phyloP scores from a whole-genome alignment of 345 rosid species.

The Hibiscus tridactylites region DNA sequence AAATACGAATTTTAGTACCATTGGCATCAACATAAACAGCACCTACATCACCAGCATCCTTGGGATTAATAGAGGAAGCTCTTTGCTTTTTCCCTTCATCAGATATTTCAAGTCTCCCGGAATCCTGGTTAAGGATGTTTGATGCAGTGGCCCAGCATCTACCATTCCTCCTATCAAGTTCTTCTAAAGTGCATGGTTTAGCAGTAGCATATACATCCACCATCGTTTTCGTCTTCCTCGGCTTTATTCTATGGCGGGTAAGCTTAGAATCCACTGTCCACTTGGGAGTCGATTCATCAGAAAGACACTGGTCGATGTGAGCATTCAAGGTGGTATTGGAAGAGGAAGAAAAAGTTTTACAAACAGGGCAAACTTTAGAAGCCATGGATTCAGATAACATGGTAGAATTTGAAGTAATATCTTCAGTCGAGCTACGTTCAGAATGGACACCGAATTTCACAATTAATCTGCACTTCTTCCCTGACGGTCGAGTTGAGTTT shows the following conservation, averaged over 20 bases:
- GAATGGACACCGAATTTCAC: slow-evolving; percentile 61
- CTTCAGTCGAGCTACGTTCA: slow-evolving; percentile 57
- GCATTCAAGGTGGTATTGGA: slow-evolving; percentile 98
- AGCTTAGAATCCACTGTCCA: slow-evolving; percentile 55
- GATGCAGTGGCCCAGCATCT: slow-evolving; percentile 48
- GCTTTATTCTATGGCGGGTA: slow-evolving; percentile 64
- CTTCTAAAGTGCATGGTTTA: slow-evolving; percentile 62
- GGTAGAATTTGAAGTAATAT: slow-evolving; percentile 50
- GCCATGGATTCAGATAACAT: slow-evolving; percentile 62
- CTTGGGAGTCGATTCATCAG: slow-evolving; percentile 54
- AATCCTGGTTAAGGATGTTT: slow-evolving; percentile 35
- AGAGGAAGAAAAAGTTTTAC: slow-evolving; percentile 89
- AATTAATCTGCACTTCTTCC: slow-evolving; percentile 68
- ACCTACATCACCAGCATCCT: slow-evolving; percentile 55
- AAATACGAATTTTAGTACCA: slow-evolving; percentile 78
- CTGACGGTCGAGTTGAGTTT: slow-evolving; percentile 23
- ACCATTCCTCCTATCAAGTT: slow-evolving; percentile 86
- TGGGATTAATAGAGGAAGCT: slow-evolving; percentile 29
- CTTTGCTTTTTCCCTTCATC: slow-evolving; percentile 31
- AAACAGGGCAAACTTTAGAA: slow-evolving; percentile 94
- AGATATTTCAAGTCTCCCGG: slow-evolving; percentile 25
- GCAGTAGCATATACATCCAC: slow-evolving; percentile 75
- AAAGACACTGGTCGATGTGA: slow-evolving; percentile 96
- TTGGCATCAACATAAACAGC: slow-evolving; percentile 83
- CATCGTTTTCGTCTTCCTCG: slow-evolving; percentile 67